phyloP scores from a whole-genome alignment of 2,329 filamentous ascomycete genomes.

The Fusarium secorum region DNA sequence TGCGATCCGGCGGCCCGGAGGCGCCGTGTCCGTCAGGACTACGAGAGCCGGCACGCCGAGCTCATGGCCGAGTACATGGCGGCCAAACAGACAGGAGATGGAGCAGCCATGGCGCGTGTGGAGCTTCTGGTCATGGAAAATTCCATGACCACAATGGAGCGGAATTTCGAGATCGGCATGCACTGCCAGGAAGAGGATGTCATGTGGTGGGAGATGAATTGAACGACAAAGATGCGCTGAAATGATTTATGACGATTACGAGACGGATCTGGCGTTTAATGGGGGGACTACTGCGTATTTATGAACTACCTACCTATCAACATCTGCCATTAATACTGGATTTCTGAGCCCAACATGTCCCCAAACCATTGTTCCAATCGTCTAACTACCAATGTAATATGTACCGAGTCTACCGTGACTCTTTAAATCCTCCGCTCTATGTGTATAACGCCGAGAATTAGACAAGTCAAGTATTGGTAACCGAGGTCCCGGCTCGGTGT shows the following conservation, averaged over 20 bases:
- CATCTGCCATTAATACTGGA: conserved; percentile 20
- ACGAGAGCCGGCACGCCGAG: conserved; percentile 40
- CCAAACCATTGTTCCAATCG: neutral
- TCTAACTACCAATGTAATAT: conserved; percentile 3
- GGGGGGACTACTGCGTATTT: conserved; percentile 2
- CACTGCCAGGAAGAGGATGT: conserved; percentile 34
- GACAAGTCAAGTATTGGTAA: neutral
- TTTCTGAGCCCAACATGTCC: neutral
- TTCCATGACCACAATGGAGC: conserved; percentile 25
- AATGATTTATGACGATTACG: conserved; percentile 1
- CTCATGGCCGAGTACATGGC: conserved; percentile 41
- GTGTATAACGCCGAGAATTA: conserved; percentile 29
- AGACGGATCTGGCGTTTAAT: neutral
- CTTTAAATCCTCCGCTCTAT: conserved; percentile 29
- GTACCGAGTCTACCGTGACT: conserved; percentile 13
- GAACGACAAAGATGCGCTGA: neutral
- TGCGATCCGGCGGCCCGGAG: conserved; percentile 47
- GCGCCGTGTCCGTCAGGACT: conserved; percentile 35
- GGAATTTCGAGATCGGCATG: conserved; percentile 37
- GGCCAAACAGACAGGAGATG: conserved; percentile 38
- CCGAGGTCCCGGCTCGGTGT: neutral
- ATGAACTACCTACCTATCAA: conserved; percentile 2
- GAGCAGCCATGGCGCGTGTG: conserved; percentile 35
- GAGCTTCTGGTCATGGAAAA: conserved; percentile 37
- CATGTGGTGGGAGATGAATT: conserved; percentile 31